phyloP scores from a whole-genome alignment of 2,329 filamentous ascomycete species.

The Penicillium olsonii region DNA sequence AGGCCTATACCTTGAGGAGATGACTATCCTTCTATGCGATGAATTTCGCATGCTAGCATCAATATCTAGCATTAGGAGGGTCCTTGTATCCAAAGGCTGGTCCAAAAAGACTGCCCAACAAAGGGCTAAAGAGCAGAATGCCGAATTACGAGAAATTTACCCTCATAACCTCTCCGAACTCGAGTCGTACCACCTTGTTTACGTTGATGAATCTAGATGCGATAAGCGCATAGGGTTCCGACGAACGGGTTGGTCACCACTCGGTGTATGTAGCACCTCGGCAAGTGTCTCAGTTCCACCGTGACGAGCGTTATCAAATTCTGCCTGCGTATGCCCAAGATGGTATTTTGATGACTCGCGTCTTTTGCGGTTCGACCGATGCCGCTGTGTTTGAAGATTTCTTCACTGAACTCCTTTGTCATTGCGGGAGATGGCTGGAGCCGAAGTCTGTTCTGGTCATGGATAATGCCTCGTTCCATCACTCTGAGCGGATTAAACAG shows the following conservation, averaged over 20 bases:
- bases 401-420: conserved; percentile 29
- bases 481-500: not conserved
- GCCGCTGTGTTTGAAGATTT: conserved; percentile 32
- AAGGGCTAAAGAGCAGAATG: conserved; percentile 35
- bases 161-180: conserved; percentile 35
- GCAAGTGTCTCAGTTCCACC: conserved; percentile 24
- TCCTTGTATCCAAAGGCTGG: conserved; percentile 15
- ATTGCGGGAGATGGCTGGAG: conserved; percentile 29
- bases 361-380: conserved; percentile 35
- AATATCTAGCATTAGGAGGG: conserved; percentile 20
- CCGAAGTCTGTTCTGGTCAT: conserved; percentile 28
- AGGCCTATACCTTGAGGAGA: conserved; percentile 20
- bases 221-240: conserved; percentile 38
- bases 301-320: conserved; percentile 28
- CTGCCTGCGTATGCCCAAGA: conserved; percentile 36
- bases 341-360: conserved; percentile 29
- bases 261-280: conserved; percentile 13
- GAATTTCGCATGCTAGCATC: conserved; percentile 12
- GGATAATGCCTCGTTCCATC: not conserved
- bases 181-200: conserved; percentile 16
- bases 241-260: conserved; percentile 39
- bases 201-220: conserved; percentile 19
- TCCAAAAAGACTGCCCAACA: conserved; percentile 25
- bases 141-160: conserved; percentile 39
- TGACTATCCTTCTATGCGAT: conserved; percentile 2